Conservation (phyloP, 1,284 basidiomycete genomes). For the Cutaneotrichosporon arboriforme region DNA sequence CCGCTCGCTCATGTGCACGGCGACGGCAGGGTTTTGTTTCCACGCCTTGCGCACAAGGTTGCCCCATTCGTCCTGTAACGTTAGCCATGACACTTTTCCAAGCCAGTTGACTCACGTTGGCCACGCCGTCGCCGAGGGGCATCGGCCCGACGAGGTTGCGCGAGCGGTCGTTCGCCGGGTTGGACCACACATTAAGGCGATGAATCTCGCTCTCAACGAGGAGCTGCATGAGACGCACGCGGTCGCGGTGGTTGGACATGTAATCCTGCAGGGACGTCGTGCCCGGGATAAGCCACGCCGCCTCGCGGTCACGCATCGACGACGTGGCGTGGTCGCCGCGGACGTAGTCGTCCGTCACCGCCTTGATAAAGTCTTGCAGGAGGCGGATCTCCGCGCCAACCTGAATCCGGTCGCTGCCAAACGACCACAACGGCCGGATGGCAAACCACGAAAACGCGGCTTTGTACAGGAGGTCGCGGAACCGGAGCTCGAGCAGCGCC, state of each 20-base stretch:
- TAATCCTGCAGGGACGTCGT: conserved; percentile 53
- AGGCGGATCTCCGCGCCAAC: conserved; percentile 81
- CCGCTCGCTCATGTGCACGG: conserved; percentile 75
- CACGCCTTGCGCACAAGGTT: conserved; percentile 68
- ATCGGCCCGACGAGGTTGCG: conserved; percentile 40
- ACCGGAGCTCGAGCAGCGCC: conserved; percentile 68
- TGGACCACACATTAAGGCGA: conserved; percentile 82
- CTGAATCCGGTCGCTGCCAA: conserved; percentile 85
- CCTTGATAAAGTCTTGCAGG: conserved; percentile 72
- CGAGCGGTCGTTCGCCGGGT: conserved; percentile 69
- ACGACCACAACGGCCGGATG: conserved; percentile 90
- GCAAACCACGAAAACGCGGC: conserved; percentile 89
- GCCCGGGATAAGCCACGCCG: conserved; percentile 49
- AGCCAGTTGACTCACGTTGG: background rate
- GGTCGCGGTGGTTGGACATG: conserved; percentile 56
- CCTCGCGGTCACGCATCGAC: conserved; percentile 57
- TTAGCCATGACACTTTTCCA: background rate
- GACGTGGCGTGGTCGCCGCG: conserved; percentile 63
- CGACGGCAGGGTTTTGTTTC: conserved; percentile 75
- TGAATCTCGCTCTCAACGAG: conserved; percentile 87
- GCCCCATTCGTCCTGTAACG: conserved; percentile 62
- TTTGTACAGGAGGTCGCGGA: conserved; percentile 71
- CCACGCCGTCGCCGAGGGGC: background rate
- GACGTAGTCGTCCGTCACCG: conserved; percentile 68
- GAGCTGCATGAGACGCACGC: conserved; percentile 68